Evolutionary conservation across 768 basidiomycete species (phyloP), one percentile per base, ranked within the genome.

Genomic region (Pisolithus albus): DNA sequence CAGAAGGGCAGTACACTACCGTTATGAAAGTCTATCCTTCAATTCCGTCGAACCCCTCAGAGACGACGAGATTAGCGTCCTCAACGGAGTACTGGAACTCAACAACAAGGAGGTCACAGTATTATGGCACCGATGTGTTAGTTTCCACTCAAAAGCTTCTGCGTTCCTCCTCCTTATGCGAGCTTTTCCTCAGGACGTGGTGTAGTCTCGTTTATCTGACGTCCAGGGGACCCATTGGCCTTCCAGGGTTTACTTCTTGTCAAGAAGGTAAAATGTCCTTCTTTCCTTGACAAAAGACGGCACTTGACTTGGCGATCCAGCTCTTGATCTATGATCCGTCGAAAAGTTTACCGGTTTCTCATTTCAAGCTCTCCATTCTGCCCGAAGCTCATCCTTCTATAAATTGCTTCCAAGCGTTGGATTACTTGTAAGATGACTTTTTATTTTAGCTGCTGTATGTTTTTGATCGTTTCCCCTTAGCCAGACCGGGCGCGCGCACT

Each of bases 401-500:
- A 23, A 23, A 23, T 23, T 23, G 21, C 21, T 23, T 23, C 21
- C 21, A 23, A 23, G 21, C 92, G 0, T 69, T 97, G 42, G 92
- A 96, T 64, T 95, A 93, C 64, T 94, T 90, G 88, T 89, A 60
- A 36, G 80, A 34, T 61, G 15, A 42, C 46, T 0, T 19, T 10
- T 16, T 1, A 11, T 32, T 3, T 8, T 26, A 19, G 37, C 39
- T 18, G 10, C 7, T 13, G 24, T 34, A 15, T 15, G 55, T 16
- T 26, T 37, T 16, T 51, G 26, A 37, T 51, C 45, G 36, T 32
- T 37, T 37, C 28, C 9, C 34, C 40, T 11, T 47, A 89, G 87
- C 70, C 95, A 96, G 76, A 94, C 93, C 0, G 95, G 95, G 2
- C 82, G 94, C 40, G 91, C 93, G 1, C 95, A 99, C 71, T 74